Evolutionary conservation across 2,329 filamentous ascomycete genomes (phyloP).

Genomic region (Ceratocystis variospora): DNA sequence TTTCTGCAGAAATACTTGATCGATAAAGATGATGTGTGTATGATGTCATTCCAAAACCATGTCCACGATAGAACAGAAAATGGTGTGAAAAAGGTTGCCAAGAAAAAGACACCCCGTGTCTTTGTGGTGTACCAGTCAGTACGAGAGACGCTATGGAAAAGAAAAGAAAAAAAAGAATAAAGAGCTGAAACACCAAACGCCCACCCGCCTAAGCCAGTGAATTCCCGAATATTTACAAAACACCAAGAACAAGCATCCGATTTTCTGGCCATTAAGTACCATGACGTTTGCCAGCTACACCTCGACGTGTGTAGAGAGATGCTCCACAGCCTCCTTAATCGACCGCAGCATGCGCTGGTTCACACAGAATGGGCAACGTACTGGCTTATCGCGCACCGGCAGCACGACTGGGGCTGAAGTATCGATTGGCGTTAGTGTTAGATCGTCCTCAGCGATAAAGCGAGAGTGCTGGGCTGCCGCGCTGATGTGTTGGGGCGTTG

Average conservation of each 20-base stretch:
- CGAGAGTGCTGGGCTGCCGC: conserved; percentile 20
- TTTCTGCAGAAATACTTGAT: no score
- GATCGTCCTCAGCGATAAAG: conserved; percentile 26
- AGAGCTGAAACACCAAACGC: not conserved
- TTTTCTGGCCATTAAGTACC: no score
- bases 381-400: conserved; percentile 34
- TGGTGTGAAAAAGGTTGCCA: not conserved
- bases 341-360: conserved; percentile 47
- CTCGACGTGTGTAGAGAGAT: conserved; percentile 48
- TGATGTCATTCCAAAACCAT: no score
- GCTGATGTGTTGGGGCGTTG: conserved; percentile 18
- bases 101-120: not conserved
- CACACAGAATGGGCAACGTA: conserved; percentile 47
- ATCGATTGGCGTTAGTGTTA: conserved; percentile 43
- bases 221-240: not conserved
- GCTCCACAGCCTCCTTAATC: conserved; percentile 49
- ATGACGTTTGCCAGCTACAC: conserved; percentile 27
- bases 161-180: not conserved
- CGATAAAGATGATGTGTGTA: no score
- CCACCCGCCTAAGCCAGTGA: not conserved
- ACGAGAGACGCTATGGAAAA: not conserved
- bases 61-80: not conserved
- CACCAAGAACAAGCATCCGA: not conserved
- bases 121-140: not conserved
- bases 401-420: conserved; percentile 35